phyloP scores from a whole-genome alignment of 805 yeast species.

The Candida maltosa region DNA sequence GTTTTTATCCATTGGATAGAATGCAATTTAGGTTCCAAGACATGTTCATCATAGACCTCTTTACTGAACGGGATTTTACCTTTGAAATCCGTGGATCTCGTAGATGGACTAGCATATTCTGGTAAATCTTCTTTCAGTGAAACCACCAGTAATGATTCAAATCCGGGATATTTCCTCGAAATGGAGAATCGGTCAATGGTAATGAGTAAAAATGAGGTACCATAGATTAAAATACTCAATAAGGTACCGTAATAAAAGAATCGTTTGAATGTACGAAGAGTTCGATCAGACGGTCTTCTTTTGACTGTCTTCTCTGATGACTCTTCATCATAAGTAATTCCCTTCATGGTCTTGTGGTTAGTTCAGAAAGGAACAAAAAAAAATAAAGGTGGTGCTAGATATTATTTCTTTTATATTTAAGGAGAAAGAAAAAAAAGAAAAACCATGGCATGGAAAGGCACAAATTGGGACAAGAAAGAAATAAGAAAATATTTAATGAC shows the following conservation, averaged over 20 bases:
- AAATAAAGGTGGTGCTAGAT: neutral
- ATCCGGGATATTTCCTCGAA: conserved; percentile 1
- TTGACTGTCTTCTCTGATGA: neutral
- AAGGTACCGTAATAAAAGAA: conserved; percentile 13
- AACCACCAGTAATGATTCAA: conserved; percentile 4
- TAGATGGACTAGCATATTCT: conserved; percentile 9
- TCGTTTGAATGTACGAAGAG: neutral
- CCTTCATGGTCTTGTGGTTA: conserved; percentile 2
- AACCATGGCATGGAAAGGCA: too few relatives aligned
- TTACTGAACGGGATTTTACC: conserved; percentile 26
- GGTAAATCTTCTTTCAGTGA: conserved; percentile 1
- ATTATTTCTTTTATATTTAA: too few relatives aligned
- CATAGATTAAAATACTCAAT: conserved; percentile 33
- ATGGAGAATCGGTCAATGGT: conserved; percentile 16
- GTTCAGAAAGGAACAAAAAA: neutral
- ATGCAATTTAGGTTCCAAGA: conserved; percentile 49
- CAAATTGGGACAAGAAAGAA: too few relatives aligned
- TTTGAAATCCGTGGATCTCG: conserved; percentile 7
- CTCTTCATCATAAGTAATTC: neutral
- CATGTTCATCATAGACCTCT: conserved; percentile 47
- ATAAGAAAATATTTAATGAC: too few relatives aligned
- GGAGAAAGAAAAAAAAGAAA: too few relatives aligned
- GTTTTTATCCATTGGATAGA: conserved; percentile 69
- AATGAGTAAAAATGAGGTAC: conserved; percentile 28
- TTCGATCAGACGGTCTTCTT: neutral